phyloP scores from a whole-genome alignment of 2,329 filamentous ascomycete species.

The Pseudogymnoascus sp. region DNA sequence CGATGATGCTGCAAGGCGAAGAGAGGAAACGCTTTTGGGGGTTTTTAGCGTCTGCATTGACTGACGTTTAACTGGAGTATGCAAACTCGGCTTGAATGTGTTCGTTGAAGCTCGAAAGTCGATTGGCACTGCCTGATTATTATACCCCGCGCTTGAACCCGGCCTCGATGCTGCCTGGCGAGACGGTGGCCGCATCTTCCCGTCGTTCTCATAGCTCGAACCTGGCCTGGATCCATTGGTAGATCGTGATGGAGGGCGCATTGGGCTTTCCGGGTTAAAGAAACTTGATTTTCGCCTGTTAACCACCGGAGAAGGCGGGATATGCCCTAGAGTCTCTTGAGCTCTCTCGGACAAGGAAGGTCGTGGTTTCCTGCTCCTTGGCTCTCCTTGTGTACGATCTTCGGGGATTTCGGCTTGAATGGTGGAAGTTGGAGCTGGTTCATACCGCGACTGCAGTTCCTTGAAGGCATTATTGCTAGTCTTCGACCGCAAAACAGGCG shows the following conservation, averaged over 20 bases:
- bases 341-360: constrained; percentile 72
- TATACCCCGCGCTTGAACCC: constrained; percentile 46
- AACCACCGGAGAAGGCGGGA: constrained; percentile 70
- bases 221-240: constrained; percentile 22
- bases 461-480: constrained; percentile 3
- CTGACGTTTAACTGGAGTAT: constrained; percentile 29
- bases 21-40: constrained; percentile 19
- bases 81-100: constrained; percentile 36
- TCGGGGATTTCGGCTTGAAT: neutral
- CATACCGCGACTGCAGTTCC: constrained; percentile 3
- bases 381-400: neutral
- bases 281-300: constrained; percentile 63
- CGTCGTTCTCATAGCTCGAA: constrained; percentile 56
- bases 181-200: constrained; percentile 44
- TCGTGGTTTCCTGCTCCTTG: neutral
- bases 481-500: constrained; percentile 1
- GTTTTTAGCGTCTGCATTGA: constrained; percentile 31
- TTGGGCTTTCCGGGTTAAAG: constrained; percentile 56
- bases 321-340: constrained; percentile 70
- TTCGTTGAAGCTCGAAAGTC: constrained; percentile 39
- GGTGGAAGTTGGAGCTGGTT: neutral
- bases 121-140: constrained; percentile 30
- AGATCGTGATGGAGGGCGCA: constrained; percentile 38
- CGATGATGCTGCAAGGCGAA: constrained; percentile 24
- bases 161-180: constrained; percentile 45